phyloP scores from a whole-genome alignment of 2,329 filamentous ascomycete genomes.

The Penicillium sp. region DNA sequence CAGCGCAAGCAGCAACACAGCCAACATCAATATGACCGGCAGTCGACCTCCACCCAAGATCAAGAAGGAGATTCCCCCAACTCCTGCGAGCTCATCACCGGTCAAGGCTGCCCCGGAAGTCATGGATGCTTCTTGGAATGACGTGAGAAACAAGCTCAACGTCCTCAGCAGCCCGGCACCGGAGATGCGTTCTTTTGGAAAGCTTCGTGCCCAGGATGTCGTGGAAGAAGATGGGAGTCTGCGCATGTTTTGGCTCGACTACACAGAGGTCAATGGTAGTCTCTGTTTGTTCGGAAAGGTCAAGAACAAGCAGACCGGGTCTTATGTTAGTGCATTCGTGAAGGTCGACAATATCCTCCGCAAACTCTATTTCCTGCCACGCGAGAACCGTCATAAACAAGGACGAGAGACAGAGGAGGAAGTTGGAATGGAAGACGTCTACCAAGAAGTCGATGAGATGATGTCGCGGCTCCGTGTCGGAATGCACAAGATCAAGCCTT shows the following conservation, averaged over 20 bases:
- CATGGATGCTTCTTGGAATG: slow-evolving; percentile 86
- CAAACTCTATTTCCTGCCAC: slow-evolving; percentile 90
- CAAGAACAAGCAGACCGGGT: slow-evolving; percentile 78
- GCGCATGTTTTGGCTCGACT: slow-evolving; percentile 96
- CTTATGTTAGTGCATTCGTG: slow-evolving; percentile 88
- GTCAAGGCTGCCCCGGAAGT: slow-evolving; percentile 61
- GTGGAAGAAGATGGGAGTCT: slow-evolving; percentile 91
- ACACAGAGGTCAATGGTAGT: slow-evolving; percentile 87
- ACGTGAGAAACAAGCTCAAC: slow-evolving; percentile 83
- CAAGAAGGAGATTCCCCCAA: slow-evolving; percentile 69
- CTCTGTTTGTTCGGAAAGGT: slow-evolving; percentile 96
- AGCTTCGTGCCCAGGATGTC: slow-evolving; percentile 81
- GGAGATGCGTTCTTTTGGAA: slow-evolving; percentile 70
- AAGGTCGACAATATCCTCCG: slow-evolving; percentile 94
- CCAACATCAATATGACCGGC: slow-evolving; percentile 83
- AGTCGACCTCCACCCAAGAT: slow-evolving; percentile 77
- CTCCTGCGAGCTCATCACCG: slow-evolving; percentile 78
- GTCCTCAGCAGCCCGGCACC: slow-evolving; percentile 74
- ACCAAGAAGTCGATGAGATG: slow-evolving; percentile 81
- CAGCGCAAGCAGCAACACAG: slow-evolving; percentile 62
- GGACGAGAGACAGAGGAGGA: slow-evolving; percentile 75
- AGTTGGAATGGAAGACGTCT: slow-evolving; percentile 86
- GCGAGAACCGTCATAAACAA: slow-evolving; percentile 62
- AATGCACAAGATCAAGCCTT: slow-evolving; percentile 93
- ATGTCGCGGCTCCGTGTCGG: slow-evolving; percentile 86